phyloP scores from a whole-genome alignment of 2,329 filamentous ascomycete genomes.

The Xenoacremonium recifei region DNA sequence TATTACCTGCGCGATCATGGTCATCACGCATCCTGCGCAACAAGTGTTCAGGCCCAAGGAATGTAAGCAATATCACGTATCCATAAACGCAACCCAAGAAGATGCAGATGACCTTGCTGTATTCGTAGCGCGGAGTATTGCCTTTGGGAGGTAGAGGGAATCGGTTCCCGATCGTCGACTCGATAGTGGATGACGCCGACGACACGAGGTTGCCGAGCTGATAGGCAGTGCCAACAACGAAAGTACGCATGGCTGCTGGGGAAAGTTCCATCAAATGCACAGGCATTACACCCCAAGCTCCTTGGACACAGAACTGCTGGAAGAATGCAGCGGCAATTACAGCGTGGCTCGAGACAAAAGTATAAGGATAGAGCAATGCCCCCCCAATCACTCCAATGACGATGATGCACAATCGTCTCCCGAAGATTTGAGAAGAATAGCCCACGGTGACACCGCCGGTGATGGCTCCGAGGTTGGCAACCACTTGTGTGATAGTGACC shows the following conservation, averaged over 20 bases:
- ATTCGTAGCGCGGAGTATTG: slow-evolving; percentile 59
- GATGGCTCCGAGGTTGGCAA: slow-evolving; percentile 71
- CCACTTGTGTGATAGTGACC: slow-evolving; percentile 69
- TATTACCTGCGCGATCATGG: no score
- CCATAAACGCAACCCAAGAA: slow-evolving; percentile 84
- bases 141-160: slow-evolving; percentile 66
- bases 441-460: slow-evolving; percentile 65
- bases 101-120: slow-evolving; percentile 83
- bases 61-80: slow-evolving; percentile 58
- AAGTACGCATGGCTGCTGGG: slow-evolving; percentile 70
- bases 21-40: slow-evolving; percentile 49
- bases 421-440: slow-evolving; percentile 67
- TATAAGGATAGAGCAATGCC: slow-evolving; percentile 81
- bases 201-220: slow-evolving; percentile 76
- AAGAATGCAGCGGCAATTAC: slow-evolving; percentile 83
- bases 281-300: slow-evolving; percentile 74
- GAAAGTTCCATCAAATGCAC: slow-evolving; percentile 78
- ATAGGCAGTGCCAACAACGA: slow-evolving; percentile 72
- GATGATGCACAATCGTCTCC: slow-evolving; percentile 68
- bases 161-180: slow-evolving; percentile 69
- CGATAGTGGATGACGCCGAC: slow-evolving; percentile 70
- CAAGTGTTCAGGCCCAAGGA: slow-evolving; percentile 60
- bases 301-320: slow-evolving; percentile 76
- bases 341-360: slow-evolving; percentile 59
- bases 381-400: slow-evolving; percentile 64